Evolutionary conservation across 2,329 filamentous ascomycete genomes (phyloP).

Genomic region (Plectosphaerella sp.): DNA sequence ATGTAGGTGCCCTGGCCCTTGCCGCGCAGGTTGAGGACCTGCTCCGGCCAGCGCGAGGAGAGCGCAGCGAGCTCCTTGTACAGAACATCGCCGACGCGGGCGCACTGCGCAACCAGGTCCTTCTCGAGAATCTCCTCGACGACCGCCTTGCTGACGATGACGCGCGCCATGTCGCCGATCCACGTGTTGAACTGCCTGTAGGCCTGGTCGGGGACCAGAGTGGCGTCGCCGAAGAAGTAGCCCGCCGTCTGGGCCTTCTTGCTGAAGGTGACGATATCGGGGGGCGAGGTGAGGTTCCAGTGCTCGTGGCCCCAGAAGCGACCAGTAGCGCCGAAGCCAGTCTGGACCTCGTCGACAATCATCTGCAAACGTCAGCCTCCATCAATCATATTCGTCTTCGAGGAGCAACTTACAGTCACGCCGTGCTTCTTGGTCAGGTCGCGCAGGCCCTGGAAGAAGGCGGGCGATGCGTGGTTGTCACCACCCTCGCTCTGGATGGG

Average conservation of each 20-base stretch:
- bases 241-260: slow-evolving; percentile 85
- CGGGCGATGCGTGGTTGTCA: slow-evolving; percentile 76
- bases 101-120: slow-evolving; percentile 60
- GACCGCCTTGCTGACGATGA: slow-evolving; percentile 73
- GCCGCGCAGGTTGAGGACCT: slow-evolving; percentile 70
- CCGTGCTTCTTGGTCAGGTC: slow-evolving; percentile 66
- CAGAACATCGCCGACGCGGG: slow-evolving; percentile 63
- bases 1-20: slow-evolving; percentile 76
- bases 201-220: slow-evolving; percentile 71
- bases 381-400: slow-evolving; percentile 46
- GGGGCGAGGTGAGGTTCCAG: slow-evolving; percentile 68
- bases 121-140: slow-evolving; percentile 68
- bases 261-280: slow-evolving; percentile 84
- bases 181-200: slow-evolving; percentile 71
- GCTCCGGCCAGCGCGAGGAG: slow-evolving; percentile 59
- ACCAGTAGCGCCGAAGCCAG: slow-evolving; percentile 74
- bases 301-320: slow-evolving; percentile 87
- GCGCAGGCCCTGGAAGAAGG: slow-evolving; percentile 73
- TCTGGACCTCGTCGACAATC: background rate
- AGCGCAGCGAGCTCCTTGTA: slow-evolving; percentile 61
- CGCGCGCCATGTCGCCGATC: slow-evolving; percentile 79
- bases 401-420: slow-evolving; percentile 64
- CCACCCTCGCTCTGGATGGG: slow-evolving; percentile 81
- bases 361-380: no score
- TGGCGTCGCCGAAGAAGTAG: slow-evolving; percentile 76